Conservation (phyloP, 495 filamentous ascomycete genomes). For the Talaromyces stipitatus region DNA sequence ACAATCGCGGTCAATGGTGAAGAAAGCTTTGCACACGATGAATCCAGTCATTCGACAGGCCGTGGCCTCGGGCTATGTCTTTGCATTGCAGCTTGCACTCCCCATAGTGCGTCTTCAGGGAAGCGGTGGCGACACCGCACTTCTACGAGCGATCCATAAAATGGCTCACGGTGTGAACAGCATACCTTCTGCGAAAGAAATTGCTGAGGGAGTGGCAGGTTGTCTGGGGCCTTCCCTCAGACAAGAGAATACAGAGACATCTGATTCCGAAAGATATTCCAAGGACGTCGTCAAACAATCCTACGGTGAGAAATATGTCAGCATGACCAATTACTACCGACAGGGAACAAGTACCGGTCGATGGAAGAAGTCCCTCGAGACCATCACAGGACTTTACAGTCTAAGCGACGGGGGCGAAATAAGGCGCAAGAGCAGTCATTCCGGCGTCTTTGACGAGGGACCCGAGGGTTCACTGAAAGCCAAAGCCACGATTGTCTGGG, state of each 20-base stretch:
- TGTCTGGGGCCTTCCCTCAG: constrained; percentile 30
- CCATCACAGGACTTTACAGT: constrained; percentile 33
- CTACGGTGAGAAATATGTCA: constrained; percentile 24
- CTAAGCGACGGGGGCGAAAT: constrained; percentile 21
- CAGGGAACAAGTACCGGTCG: constrained; percentile 25
- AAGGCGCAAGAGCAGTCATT: constrained; percentile 25
- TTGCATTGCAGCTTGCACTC: constrained; percentile 38
- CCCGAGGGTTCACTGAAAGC: constrained; percentile 37
- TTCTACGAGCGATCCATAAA: constrained; percentile 29
- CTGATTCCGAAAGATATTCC: constrained; percentile 25
- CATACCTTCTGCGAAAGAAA: constrained; percentile 19
- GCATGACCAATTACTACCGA: constrained; percentile 44
- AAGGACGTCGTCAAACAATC: constrained; percentile 17
- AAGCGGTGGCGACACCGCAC: constrained; percentile 32
- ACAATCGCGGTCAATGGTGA: constrained; percentile 28
- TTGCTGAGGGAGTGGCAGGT: constrained; percentile 36
- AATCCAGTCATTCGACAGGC: constrained; percentile 33
- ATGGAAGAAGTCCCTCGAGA: constrained; percentile 45
- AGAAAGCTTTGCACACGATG: constrained; percentile 29
- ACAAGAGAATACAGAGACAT: constrained; percentile 26
- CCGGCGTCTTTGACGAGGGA: constrained; percentile 38
- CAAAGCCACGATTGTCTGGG: constrained; percentile 44
- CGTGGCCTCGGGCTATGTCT: constrained; percentile 41
- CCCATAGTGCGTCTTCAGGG: constrained; percentile 29
- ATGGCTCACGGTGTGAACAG: constrained; percentile 17